Conservation (phyloP, 2,329 filamentous ascomycete genomes). For the Calonectria multiphialidica region DNA sequence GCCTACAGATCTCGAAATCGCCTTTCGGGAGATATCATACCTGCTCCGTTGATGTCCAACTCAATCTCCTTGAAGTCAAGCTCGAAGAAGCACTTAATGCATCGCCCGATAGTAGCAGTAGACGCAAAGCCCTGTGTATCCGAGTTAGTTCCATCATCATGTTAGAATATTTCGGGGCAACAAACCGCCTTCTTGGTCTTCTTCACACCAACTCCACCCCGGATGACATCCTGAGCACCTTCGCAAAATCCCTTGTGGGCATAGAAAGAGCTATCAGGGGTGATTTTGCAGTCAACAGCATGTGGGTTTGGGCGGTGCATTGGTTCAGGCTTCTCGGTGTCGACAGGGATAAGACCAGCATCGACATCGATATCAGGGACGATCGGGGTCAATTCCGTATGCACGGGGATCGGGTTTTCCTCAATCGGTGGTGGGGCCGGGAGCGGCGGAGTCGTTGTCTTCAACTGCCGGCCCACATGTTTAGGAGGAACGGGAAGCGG, state of each 20-base stretch:
- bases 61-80: conserved; percentile 66
- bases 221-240: conserved; percentile 63
- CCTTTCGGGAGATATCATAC: conserved; percentile 48
- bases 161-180: not conserved
- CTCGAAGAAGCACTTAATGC: conserved; percentile 65
- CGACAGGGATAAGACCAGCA: conserved; percentile 42
- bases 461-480: not conserved
- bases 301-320: conserved; percentile 34
- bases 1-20: not conserved
- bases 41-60: conserved; percentile 60
- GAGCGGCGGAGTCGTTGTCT: conserved; percentile 1
- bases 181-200: conserved; percentile 63
- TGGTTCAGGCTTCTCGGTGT: conserved; percentile 29
- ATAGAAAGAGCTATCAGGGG: conserved; percentile 61
- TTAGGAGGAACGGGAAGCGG: conserved; percentile 16
- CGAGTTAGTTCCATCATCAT: conserved; percentile 3
- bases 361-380: conserved; percentile 29
- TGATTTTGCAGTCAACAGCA: conserved; percentile 56
- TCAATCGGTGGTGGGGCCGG: not conserved
- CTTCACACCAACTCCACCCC: conserved; percentile 63
- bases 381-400: not conserved
- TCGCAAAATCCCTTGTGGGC: conserved; percentile 67
- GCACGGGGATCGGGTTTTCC: not conserved
- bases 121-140: conserved; percentile 54
- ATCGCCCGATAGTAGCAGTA: conserved; percentile 61